Evolutionary conservation across 768 basidiomycete genomes (phyloP), one percentile per base, ranked within the genome.

Genomic region (Trametes villosa): DNA sequence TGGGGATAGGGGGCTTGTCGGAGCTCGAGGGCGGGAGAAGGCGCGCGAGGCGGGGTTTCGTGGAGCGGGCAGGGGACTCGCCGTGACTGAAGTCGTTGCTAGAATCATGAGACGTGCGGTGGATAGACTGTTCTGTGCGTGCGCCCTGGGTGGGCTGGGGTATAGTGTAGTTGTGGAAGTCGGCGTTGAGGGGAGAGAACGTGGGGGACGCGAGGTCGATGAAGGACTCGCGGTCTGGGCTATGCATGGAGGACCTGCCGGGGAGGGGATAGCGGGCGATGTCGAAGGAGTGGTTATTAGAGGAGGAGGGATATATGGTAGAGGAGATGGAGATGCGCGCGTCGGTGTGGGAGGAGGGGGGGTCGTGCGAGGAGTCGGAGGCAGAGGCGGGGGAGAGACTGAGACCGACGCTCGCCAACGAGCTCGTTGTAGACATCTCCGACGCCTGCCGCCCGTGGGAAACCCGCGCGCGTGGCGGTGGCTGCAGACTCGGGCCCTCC

Each of bases 1-100:
- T 78, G 0, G 82, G 79, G 40, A 83, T 44, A 11, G 81, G 79
- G 3, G 81, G 80, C 65, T 81, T 83, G 7, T 54, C 62, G 5
- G 36, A 15, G 27, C 46, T n/a, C 46, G 68, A 41, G 65, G 72
- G 53, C 34, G 71, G 60, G 61, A 74, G 69, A 41, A 73, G 67
- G 9, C 68, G 76, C 55, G 57, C 57, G 67, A 64, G 67, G 20
- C 67, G 75, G 67, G 66, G 69, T 29, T 68, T 69, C 30, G 70
- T 69, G 24, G 72, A 67, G 51, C 60, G 54, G 5, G 53, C 41
- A 3, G 56, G 58, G 65, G 51, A 62, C 49, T 59, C 38, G 59
- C 57, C 53, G 12, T 58, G 36, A 24, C 30, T 55, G 20, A 52
- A 60, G 18, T 61, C 62, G 46, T 57, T 53, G 54, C 53, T 54